Evolutionary conservation across 2,329 filamentous ascomycete genomes (phyloP), one percentile per base, ranked within the genome.

Genomic region (Calonectria fujianensis): DNA sequence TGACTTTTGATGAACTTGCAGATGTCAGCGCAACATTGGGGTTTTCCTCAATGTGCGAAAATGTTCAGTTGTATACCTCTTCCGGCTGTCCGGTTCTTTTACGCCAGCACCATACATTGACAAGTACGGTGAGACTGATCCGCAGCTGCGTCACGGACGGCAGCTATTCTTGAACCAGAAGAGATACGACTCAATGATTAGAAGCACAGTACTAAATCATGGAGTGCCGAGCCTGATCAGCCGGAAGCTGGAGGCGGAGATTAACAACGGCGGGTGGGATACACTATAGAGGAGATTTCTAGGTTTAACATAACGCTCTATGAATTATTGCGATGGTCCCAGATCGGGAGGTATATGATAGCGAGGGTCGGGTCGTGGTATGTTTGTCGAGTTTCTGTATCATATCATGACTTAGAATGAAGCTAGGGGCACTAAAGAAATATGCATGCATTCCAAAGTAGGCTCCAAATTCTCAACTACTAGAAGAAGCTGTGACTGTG

Each of bases 181-280:
- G 85, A 90, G 97, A 78, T 99, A 98, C 84, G 97, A 99, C 85
- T 92, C 93, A 45, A 90, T 98, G 85, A 89, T 98, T 72, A 90
- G 97, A 66, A 95, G 93, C 79, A 92, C 96, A 54, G 98, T 97
- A 93, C 88, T 98, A 74, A 91, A 93, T 65, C 96, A 98, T 80
- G 93, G 94, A 6, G 92, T 99, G 35, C 96, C 96, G 45, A 97
- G 94, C 78, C 93, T 95, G 61, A 98, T 99, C 83, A 95, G 94
- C 77, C 90, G 97, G 78, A 96, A 95, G 85, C 86, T 99, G 78
- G 97, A 99, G 87, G 94, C 95, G 18, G 97, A 99, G 84, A 95
- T 98, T 57, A 99, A 99, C 83, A 98, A 95, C 80, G 97, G 97
- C 0, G 97, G 97, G 0, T 99, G 97, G 97, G 97, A 99, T 87